Base-by-base conservation (phyloP, 2,329 filamentous ascomycete genomes). In the Fusarium haematococcum region DNA sequence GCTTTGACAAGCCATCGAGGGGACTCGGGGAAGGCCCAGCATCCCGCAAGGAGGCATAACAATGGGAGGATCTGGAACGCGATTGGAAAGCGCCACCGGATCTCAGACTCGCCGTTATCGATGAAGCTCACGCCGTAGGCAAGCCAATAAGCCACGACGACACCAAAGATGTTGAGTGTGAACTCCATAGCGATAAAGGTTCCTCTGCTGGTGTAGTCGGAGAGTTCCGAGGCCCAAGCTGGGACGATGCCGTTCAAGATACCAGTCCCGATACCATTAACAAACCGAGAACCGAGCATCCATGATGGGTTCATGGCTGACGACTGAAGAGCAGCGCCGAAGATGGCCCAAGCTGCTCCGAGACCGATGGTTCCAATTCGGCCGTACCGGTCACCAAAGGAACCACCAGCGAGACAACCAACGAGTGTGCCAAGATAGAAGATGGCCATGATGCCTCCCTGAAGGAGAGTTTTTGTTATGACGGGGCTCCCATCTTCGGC, bases 101-200 rank as follows among this genome's bases (percentile, higher is more conserved):
- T 39, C 20, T 30, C 33, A 33, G 62, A 64, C 16, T 41, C 37
- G 33, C 62, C 62, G 37, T 48, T 57, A 11, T 64, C 62, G 37
- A 64, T 57, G 30, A 64, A 64, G 32, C 62, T 56, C 18, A 64
- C 48, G 2, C 62, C 62, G 3, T 57, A 64, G 7, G 62, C 62
- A 4, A 64, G 11, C 62, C 62, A 41, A 41, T 43, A 56, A 4
- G 61, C 61, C 10, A 63, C 45, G 11, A 91, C 89, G 1, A 93
- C 91, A 76, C 92, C 92, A 57, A 93, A 90, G 69, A 94, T 93
- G 78, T 94, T 94, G 10, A 94, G 81, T 0, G 91, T 94, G 71
- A 94, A 94, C 76, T 94, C 92, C 63, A 93, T 91, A 11, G 91
- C 90, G 66, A 94, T 90, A 71, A 93, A 93, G 57, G 91, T 87